Conservation (phyloP, 2,329 filamentous ascomycete species). For the Myriosclerotinia curreyana region DNA sequence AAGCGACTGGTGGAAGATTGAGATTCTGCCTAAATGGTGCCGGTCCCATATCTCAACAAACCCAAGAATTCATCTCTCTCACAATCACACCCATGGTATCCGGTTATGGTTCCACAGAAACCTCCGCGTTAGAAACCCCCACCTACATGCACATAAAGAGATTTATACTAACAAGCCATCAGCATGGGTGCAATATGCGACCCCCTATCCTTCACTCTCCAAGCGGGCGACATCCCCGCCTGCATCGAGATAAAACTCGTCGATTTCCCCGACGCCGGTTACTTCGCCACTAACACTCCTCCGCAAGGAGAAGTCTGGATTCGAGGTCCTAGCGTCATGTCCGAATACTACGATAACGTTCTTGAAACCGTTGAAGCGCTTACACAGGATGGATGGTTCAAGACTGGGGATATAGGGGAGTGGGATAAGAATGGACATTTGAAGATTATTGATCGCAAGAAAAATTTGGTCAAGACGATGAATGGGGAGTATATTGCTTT, state of each 20-base stretch:
- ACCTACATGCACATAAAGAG: too few relatives aligned
- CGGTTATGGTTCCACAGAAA: constrained; percentile 93
- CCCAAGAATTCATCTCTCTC: constrained; percentile 84
- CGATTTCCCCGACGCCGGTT: constrained; percentile 80
- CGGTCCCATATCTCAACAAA: constrained; percentile 81
- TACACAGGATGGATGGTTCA: constrained; percentile 79
- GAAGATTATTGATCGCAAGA: constrained; percentile 73
- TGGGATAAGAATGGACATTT: constrained; percentile 76
- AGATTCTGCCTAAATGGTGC: constrained; percentile 91
- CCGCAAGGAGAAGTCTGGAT: constrained; percentile 72
- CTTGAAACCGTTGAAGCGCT: constrained; percentile 69
- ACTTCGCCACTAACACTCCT: constrained; percentile 56
- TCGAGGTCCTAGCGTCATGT: constrained; percentile 76
- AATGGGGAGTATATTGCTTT: constrained; percentile 96
- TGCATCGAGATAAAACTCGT: constrained; percentile 87
- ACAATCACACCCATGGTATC: constrained; percentile 88
- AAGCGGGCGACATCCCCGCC: constrained; percentile 70
- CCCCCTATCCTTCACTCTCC: constrained; percentile 75
- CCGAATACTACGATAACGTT: constrained; percentile 73
- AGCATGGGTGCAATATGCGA: constrained; percentile 75
- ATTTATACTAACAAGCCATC: constrained; percentile 49
- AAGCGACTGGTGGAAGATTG: constrained; percentile 80
- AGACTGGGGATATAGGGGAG: constrained; percentile 82
- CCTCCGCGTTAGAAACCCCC: constrained; percentile 52
- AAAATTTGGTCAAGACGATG: constrained; percentile 53